Evolutionary conservation across 2,329 filamentous ascomycete genomes (phyloP).

Genomic region (Knoxdaviesia capensis): DNA sequence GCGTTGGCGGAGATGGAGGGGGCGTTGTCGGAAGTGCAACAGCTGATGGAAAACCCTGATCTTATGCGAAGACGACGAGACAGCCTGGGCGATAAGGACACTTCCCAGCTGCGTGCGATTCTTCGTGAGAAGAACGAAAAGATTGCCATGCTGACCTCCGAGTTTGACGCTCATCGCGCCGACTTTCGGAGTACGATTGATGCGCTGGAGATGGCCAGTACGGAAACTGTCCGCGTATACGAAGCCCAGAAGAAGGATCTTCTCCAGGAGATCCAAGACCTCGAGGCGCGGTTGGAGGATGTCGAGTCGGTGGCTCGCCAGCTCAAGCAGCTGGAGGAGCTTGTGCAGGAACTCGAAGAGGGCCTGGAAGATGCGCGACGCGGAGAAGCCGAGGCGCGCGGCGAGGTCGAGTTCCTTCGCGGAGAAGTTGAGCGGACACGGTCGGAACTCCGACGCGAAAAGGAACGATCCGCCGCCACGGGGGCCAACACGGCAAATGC

Average conservation of each 20-base stretch:
- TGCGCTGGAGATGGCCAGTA: conserved; percentile 83
- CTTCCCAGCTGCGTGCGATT: conserved; percentile 56
- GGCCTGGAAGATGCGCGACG: conserved; percentile 85
- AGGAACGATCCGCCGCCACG: conserved; percentile 47
- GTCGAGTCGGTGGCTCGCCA: conserved; percentile 81
- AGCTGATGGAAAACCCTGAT: conserved; percentile 42
- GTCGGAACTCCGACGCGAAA: conserved; percentile 70
- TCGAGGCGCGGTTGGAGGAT: conserved; percentile 68
- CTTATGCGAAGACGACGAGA: conserved; percentile 18
- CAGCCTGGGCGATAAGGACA: conserved; percentile 43
- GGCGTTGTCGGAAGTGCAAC: conserved; percentile 57
- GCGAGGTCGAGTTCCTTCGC: conserved; percentile 85
- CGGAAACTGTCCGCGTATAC: conserved; percentile 90
- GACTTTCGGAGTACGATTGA: conserved; percentile 96
- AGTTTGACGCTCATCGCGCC: conserved; percentile 86
- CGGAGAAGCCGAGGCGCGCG: conserved; percentile 85
- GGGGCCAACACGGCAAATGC: conserved; percentile 20
- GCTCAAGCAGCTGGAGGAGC: conserved; percentile 84
- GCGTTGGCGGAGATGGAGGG: conserved; percentile 79
- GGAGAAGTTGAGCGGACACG: conserved; percentile 87
- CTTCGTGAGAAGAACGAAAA: conserved; percentile 93
- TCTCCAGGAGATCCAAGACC: conserved; percentile 61
- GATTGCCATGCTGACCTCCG: conserved; percentile 76
- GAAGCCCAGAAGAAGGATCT: conserved; percentile 81
- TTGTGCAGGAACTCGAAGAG: conserved; percentile 92